phyloP scores from a whole-genome alignment of 2,329 filamentous ascomycete genomes.

The Pezicula rhizophila region DNA sequence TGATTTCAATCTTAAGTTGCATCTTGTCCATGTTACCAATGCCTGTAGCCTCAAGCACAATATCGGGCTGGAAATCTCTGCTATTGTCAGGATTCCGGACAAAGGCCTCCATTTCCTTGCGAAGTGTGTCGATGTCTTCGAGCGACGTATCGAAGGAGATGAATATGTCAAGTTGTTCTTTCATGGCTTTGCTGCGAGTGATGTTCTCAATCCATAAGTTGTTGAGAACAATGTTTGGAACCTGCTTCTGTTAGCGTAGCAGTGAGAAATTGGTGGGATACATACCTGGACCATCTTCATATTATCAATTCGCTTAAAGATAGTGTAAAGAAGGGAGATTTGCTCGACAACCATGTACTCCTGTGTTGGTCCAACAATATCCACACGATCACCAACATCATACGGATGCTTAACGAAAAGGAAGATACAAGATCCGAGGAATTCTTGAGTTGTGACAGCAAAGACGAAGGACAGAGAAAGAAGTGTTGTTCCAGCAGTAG shows the following conservation, averaged over 20 bases:
- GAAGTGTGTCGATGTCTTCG: constrained; percentile 81
- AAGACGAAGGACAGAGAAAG: constrained; percentile 97
- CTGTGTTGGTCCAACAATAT: constrained; percentile 54
- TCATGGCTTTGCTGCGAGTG: constrained; percentile 85
- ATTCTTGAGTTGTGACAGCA: constrained; percentile 83
- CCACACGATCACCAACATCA: constrained; percentile 90
- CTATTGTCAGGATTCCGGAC: constrained; percentile 77
- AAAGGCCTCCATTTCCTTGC: constrained; percentile 78
- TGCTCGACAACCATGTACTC: constrained; percentile 79
- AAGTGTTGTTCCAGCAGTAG: constrained; percentile 84
- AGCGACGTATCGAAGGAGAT: constrained; percentile 83
- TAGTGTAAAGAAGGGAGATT: constrained; percentile 87
- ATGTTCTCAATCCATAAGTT: constrained; percentile 94
- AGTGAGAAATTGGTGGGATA: not conserved
- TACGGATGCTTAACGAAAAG: constrained; percentile 98
- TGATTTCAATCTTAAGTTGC: constrained; percentile 73
- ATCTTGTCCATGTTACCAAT: constrained; percentile 86
- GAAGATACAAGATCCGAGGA: constrained; percentile 98
- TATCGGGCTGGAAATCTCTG: constrained; percentile 83
- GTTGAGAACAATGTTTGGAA: constrained; percentile 90
- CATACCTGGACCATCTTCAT: constrained; percentile 61
- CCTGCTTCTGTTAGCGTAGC: constrained; percentile 10
- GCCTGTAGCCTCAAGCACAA: constrained; percentile 70
- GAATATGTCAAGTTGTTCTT: constrained; percentile 70
- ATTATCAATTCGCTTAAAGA: constrained; percentile 79